These are phyloP conservation scores for Dendrobium nobile DNA, from an alignment of 106 monocot species.

Conservation along the genomic window DNA sequence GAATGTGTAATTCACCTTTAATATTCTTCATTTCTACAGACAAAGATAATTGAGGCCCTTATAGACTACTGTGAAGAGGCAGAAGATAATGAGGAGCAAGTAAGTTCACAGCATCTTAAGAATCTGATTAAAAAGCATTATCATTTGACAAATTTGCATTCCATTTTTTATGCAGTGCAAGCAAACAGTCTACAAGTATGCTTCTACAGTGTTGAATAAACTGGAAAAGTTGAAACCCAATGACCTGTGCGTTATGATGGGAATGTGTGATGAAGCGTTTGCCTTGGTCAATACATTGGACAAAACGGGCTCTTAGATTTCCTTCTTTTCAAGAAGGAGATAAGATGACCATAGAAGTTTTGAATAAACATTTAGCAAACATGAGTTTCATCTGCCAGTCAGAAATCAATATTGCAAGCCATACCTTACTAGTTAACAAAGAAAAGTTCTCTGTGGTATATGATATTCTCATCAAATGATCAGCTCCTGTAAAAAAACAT, in stretches of 20 bases:
- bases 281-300: background rate
- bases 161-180: conserved; percentile 21
- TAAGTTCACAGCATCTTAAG: conserved; percentile 4
- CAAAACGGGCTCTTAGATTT: background rate
- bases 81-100: conserved; percentile 21
- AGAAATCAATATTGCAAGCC: too few relatives aligned
- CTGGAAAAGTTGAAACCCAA: conserved; percentile 16
- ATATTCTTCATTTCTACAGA: background rate
- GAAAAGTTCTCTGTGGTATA: background rate
- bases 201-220: conserved; percentile 10
- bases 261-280: conserved; percentile 10
- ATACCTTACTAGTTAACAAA: too few relatives aligned
- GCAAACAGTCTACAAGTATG: conserved; percentile 17
- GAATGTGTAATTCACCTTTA: background rate
- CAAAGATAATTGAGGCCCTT: conserved; percentile 21
- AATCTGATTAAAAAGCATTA: background rate
- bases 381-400: background rate
- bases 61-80: conserved; percentile 25
- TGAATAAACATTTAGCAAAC: background rate
- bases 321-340: background rate
- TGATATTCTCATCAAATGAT: background rate
- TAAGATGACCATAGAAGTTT: background rate
- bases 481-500: background rate
- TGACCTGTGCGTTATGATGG: conserved; percentile 20
- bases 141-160: background rate